Evolutionary conservation across 129 eudicot species (phyloP), one percentile per base, ranked within the genome.

Genomic region (Lactuca sativa): DNA sequence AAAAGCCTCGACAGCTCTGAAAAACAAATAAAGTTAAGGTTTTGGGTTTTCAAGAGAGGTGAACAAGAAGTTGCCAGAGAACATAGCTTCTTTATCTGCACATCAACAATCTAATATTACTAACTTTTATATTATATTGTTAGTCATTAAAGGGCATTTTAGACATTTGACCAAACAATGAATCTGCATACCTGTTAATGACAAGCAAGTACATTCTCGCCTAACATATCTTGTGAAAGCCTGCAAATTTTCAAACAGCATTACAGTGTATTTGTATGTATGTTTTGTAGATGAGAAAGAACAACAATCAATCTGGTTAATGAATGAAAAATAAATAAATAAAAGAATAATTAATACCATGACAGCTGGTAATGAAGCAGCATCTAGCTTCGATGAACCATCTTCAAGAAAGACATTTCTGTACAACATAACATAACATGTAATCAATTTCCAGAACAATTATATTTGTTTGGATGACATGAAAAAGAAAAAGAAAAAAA

Each of bases 221-320:
- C 88, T 89, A 70, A 92, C 78, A 84, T 92, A 88, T 81, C 98
- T 87, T 59, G 96, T 76, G 81, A 92, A 78, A 60, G 95, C 98
- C 98, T 92, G 82, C 41, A 78, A 44, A 59, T 37, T 40, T 53
- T 36, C 25, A 59, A 51, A 51, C 32, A 38, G 41, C 18, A 58
- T 25, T 25, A 25, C 30, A 25, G 1, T 25, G 30, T 25, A 25
- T 25, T 25, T 25, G 30, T 25, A 25, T 25, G 30, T 25, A 25
- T 25, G 30, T 25, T 25, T 25, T 25, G 1, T 25, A 25, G 30
- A 25, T 25, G 30, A 25, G 30, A 25, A 25, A 64, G 40, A 14
- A 56, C 12, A 25, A 59, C 30, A 9, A 59, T 59, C 64, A 30
- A 21, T 21, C 21, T 21, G 17, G 33, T 34, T 33, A 32, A 14